Evolutionary conservation across 2,329 filamentous ascomycete species (phyloP), one percentile per base, ranked within the genome.

Genomic region (Thermoascus crustaceus): DNA sequence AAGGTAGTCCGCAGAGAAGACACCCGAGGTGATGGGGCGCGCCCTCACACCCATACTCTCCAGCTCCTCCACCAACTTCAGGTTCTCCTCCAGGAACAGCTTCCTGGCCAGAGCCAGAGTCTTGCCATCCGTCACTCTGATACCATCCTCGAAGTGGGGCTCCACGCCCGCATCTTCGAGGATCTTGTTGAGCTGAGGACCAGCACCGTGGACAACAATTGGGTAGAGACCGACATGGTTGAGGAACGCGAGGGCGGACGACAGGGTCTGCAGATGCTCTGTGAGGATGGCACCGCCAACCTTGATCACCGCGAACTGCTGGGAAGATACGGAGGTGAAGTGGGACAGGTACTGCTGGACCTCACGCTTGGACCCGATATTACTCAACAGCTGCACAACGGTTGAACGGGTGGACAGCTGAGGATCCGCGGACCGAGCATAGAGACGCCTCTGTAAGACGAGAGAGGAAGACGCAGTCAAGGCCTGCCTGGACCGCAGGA

Each of bases 251-350:
- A 96, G 73, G 32, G 85, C 88, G 37, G 83, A 82, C 57, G 86
- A 94, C 37, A 98, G 77, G 53, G 88, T 87, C 60, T 94, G 84
- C 37, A 96, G 74, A 63, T 95, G 83, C 58, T 96, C 88, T 41
- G 86, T 94, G 53, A 98, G 75, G 54, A 96, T 95, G 44, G 89
- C 91, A 43, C 89, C 91, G 43, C 89, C 91, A 37, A 96, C 89
- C 71, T 98, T 98, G 66, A 98, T 94, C 32, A 98, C 89, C 48
- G 88, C 89, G 62, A 96, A 98, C 58, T 94, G 87, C 68, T 96
- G 88, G 22, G 87, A 94, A 29, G 87, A 91, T 43, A 95, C 88
- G 21, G 88, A 94, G 49, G 83, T 91, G 72, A 98, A 98, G 61
- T 96, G 87, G 48, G 88, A 91, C 40, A 96, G 80, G 64, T 96